A percentile compares a stretch with the other conserved stretches of the same genome.
phyloP scores from a whole-genome alignment of 2,329 filamentous ascomycete species.

The Paradendryphiella salina region DNA sequence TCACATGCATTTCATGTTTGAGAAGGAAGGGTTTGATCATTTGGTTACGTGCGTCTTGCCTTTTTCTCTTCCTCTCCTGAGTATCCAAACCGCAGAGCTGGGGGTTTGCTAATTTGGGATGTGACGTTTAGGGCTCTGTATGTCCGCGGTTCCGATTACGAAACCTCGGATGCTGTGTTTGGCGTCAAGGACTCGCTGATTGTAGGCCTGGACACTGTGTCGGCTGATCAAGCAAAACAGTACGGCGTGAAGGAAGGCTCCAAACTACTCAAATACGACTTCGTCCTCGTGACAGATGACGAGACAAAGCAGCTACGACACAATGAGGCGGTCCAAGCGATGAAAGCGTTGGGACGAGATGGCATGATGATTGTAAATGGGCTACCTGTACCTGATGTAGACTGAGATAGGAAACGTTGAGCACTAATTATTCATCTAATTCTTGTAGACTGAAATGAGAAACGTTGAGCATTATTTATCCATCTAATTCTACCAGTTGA shows the following conservation, averaged over 20 bases:
- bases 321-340: slow-evolving; percentile 66
- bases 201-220: slow-evolving; percentile 34
- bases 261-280: slow-evolving; percentile 70
- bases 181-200: slow-evolving; percentile 80
- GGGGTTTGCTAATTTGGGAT: no score
- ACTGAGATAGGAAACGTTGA: slow-evolving; percentile 41
- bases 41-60: slow-evolving; percentile 74
- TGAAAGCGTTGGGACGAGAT: slow-evolving; percentile 65
- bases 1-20: slow-evolving; percentile 67
- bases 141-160: slow-evolving; percentile 75
- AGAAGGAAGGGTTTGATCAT: slow-evolving; percentile 60
- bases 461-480: no score
- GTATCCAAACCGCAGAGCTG: no score
- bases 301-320: slow-evolving; percentile 70
- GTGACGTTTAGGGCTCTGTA: slow-evolving; percentile 66
- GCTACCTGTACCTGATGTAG: slow-evolving; percentile 72
- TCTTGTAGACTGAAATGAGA: no score
- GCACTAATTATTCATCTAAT: no score
- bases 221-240: slow-evolving; percentile 32
- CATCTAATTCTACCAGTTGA: no score
- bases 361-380: slow-evolving; percentile 76
- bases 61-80: not conserved
- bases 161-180: slow-evolving; percentile 82
- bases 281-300: slow-evolving; percentile 72
- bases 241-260: slow-evolving; percentile 66